A percentile compares a stretch with the other conserved stretches of the same genome.
phyloP scores from a whole-genome alignment of 2,329 filamentous ascomycete genomes.

The Fusarium piperis region DNA sequence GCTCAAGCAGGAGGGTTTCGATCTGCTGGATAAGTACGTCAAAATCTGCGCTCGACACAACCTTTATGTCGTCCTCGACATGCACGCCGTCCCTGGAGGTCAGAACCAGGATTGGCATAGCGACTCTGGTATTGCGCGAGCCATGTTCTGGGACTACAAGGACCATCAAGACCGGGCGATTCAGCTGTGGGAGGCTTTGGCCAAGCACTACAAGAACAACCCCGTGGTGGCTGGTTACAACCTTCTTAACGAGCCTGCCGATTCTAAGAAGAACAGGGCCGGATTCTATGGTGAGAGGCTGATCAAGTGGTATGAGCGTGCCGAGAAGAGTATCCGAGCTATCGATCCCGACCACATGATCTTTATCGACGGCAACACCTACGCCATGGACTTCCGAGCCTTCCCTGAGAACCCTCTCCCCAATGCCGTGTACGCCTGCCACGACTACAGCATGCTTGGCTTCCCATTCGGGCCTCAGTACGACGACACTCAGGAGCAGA shows the following conservation, averaged over 20 bases:
- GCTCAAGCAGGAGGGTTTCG: constrained; percentile 59
- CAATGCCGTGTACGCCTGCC: constrained; percentile 61
- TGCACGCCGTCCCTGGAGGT: constrained; percentile 56
- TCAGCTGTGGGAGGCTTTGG: constrained; percentile 55
- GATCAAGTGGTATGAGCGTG: constrained; percentile 52
- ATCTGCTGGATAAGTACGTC: constrained; percentile 59
- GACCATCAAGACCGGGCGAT: constrained; percentile 57
- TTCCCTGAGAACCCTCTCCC: constrained; percentile 55
- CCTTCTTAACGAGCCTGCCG: constrained; percentile 47
- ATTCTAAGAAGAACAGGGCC: constrained; percentile 39
- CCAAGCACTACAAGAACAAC: constrained; percentile 54
- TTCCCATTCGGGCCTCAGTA: constrained; percentile 57
- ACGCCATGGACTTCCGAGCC: constrained; percentile 60
- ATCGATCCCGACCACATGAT: constrained; percentile 60
- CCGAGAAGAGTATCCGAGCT: constrained; percentile 51
- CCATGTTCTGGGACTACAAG: constrained; percentile 58
- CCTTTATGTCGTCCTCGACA: constrained; percentile 57
- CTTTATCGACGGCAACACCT: constrained; percentile 63
- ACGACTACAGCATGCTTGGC: constrained; percentile 63
- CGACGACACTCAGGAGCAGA: constrained; percentile 53
- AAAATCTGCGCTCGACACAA: constrained; percentile 54
- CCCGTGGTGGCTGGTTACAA: constrained; percentile 55
- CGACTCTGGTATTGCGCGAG: constrained; percentile 49
- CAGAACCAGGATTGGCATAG: constrained; percentile 61
- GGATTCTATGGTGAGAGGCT: constrained; percentile 44